A percentile compares a stretch with the other conserved stretches of the same genome.
These are phyloP conservation scores for Lepidium aucheri DNA, from an alignment of 345 rosid genomes.

Conservation along the genomic window DNA sequence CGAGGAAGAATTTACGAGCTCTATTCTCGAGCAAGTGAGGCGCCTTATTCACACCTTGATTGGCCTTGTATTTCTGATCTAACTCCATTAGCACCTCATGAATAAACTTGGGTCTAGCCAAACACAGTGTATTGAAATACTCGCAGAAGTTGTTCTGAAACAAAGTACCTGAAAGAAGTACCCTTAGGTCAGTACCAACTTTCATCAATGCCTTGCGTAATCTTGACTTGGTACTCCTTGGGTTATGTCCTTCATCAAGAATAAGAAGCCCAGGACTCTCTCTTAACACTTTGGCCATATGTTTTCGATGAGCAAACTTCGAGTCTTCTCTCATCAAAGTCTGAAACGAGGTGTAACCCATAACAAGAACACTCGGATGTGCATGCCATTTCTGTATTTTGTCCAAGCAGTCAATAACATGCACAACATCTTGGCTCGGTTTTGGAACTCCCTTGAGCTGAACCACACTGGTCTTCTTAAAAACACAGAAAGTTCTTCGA, in stretches of 20 bases:
- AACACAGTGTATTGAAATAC: slow-evolving; percentile 85
- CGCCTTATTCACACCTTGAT: slow-evolving; percentile 41
- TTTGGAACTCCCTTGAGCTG: slow-evolving; percentile 44
- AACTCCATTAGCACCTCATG: slow-evolving; percentile 58
- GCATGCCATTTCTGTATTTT: slow-evolving; percentile 95
- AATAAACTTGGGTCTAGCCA: slow-evolving; percentile 83
- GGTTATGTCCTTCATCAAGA: slow-evolving; percentile 97
- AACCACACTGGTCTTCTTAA: slow-evolving; percentile 29
- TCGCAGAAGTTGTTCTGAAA: slow-evolving; percentile 97
- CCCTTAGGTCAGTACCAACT: slow-evolving; percentile 64
- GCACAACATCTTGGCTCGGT: slow-evolving; percentile 84
- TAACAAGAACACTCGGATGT: slow-evolving; percentile 77
- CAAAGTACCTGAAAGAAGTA: slow-evolving; percentile 85
- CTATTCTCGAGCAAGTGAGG: slow-evolving; percentile 66
- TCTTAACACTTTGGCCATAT: slow-evolving; percentile 83
- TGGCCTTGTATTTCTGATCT: slow-evolving; percentile 55
- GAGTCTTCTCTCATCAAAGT: slow-evolving; percentile 89
- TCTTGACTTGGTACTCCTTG: slow-evolving; percentile 92
- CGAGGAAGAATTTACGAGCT: slow-evolving; percentile 81
- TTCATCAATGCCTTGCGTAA: slow-evolving; percentile 89
- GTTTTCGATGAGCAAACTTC: slow-evolving; percentile 64
- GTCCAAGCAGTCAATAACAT: slow-evolving; percentile 85
- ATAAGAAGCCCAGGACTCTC: slow-evolving; percentile 83
- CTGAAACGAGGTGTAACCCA: slow-evolving; percentile 93
- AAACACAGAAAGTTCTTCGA: slow-evolving; percentile 56